phyloP scores from a whole-genome alignment of 345 rosid species.

The Nasturtium officinale region DNA sequence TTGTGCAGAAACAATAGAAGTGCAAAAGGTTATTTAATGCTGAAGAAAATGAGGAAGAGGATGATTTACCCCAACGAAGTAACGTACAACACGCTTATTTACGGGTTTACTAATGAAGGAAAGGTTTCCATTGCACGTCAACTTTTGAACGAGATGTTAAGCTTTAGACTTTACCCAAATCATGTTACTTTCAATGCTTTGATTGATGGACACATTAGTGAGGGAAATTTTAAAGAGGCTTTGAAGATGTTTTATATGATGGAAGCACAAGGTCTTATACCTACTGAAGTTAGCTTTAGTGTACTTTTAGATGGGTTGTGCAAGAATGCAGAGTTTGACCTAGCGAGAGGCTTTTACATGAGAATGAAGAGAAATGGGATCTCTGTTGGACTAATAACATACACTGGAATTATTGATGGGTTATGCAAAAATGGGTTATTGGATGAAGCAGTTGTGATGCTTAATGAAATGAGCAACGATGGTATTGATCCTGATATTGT shows the following conservation, averaged over 20 bases:
- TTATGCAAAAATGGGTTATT: constrained; percentile 65
- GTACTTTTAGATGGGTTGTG: constrained; percentile 72
- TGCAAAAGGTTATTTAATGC: constrained; percentile 75
- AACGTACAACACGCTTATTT: constrained; percentile 76
- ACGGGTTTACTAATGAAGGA: constrained; percentile 74
- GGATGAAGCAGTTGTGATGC: constrained; percentile 61
- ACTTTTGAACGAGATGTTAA: constrained; percentile 69
- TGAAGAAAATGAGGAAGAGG: constrained; percentile 79
- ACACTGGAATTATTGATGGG: constrained; percentile 77
- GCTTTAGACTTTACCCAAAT: constrained; percentile 58
- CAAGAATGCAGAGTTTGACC: constrained; percentile 60
- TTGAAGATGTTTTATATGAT: constrained; percentile 60
- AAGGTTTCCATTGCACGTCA: constrained; percentile 60
- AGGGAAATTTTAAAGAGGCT: constrained; percentile 64
- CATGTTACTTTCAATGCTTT: constrained; percentile 67
- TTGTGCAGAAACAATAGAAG: constrained; percentile 76
- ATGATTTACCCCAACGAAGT: constrained; percentile 65
- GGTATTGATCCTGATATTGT: constrained; percentile 67
- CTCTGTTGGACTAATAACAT: constrained; percentile 55
- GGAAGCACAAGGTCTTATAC: constrained; percentile 56
- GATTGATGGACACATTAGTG: constrained; percentile 61
- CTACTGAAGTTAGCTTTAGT: constrained; percentile 70
- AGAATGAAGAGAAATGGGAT: constrained; percentile 65
- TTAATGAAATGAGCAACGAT: constrained; percentile 60
- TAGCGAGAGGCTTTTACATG: constrained; percentile 61